Evolutionary conservation across 805 yeast species (phyloP), one percentile per base, ranked within the genome.

Genomic region (Kodamaea leandrae): DNA sequence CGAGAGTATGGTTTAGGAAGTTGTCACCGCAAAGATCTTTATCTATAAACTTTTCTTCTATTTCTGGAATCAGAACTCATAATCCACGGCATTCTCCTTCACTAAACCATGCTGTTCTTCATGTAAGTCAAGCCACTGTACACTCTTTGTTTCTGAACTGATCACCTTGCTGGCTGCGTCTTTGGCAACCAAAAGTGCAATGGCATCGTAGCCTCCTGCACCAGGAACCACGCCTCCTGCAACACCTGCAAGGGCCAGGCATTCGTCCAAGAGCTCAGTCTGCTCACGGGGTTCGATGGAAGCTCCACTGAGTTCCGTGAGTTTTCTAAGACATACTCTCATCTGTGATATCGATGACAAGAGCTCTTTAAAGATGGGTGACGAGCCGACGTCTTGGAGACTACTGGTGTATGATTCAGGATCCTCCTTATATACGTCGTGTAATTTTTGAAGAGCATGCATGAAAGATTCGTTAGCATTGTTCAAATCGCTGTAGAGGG

Each of bases 141-240:
- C 89, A 13, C 63, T 60, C 4, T 53, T 50, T 1, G 46, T 42
- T 19, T 64, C 61, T 0, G 42, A 37, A 8, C 37, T 32, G 7
- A 63, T 56, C 3, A 33, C 41, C 4, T 32, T 23, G 18, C 52
- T 45, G 13, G 66, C 57, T 2, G 76, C 58, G 1, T 61, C 54
- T 19, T 74, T 78, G 2, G 76, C 70, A 2, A 83, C 82, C 19
- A 93, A 61, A 19, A 91, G 54, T 42, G 95, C 77, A 14, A 93
- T 77, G 1, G 99, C 99, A 66, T 93, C 99, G 57, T 81, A 85
- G 0, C 99, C 99, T 19, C 99, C 99, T 0, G 99, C 99, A 2
- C 99, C 99, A 0, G 99, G 99, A 3, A 93, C 96, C 24, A 93
- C 90, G n/a, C 96, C 97, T 0, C 96, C 95, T 14, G 91, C 51